Percentiles rank a stretch among this genome's conserved stretches.
phyloP scores from a whole-genome alignment of 2,329 filamentous ascomycete genomes.

The Lachnellula subtilissima region DNA sequence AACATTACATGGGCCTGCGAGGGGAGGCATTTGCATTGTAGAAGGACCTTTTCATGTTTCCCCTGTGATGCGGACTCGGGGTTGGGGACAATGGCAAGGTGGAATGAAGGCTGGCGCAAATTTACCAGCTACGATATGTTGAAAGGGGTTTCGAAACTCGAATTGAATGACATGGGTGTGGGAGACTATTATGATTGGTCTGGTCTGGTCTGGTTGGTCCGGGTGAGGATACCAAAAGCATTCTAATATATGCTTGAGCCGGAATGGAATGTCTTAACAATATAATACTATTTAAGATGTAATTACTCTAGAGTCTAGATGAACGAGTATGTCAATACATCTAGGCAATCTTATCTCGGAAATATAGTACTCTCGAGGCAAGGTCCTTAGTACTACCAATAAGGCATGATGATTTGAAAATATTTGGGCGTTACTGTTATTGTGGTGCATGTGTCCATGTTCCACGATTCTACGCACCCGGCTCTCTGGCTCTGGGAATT shows the following conservation, averaged over 20 bases:
- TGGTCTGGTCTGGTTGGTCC: not conserved
- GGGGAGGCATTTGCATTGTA: conserved; percentile 10
- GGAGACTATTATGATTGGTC: not conserved
- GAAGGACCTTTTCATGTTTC: not conserved
- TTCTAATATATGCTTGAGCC: not conserved
- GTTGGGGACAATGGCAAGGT: not conserved
- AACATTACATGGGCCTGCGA: conserved; percentile 9
- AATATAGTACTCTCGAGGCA: not conserved
- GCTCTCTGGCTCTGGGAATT: not conserved
- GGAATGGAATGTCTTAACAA: not conserved
- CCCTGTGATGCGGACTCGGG: not conserved
- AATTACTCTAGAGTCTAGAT: not conserved
- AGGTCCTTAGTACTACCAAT: not conserved
- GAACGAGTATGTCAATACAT: not conserved
- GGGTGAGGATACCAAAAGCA: not conserved
- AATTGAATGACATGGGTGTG: not conserved
- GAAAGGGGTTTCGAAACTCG: not conserved
- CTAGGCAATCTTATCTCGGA: not conserved
- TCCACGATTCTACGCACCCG: not conserved
- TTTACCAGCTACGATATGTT: not conserved
- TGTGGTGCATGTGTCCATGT: not conserved
- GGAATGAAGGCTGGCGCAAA: not conserved
- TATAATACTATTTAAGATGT: not conserved
- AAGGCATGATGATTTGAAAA: not conserved
- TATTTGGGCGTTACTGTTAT: not conserved